Conservation (phyloP, 1,284 basidiomycete species). For the Veloboletus limbatus region DNA sequence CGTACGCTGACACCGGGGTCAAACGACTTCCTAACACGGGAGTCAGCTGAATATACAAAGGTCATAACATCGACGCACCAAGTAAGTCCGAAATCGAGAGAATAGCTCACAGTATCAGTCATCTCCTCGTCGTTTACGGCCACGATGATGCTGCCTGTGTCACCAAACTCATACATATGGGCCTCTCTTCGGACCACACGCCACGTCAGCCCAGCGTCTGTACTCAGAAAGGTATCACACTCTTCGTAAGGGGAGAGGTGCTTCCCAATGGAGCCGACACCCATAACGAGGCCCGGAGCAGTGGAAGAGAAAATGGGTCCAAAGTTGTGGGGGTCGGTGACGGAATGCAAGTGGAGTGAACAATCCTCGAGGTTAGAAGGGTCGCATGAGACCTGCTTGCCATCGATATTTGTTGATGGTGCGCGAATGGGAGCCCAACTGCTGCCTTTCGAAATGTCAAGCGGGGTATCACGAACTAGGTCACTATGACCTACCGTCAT, state of each 20-base stretch:
- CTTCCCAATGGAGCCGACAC: conserved; percentile 84
- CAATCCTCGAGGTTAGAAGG: conserved; percentile 58
- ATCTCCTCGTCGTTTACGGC: conserved; percentile 84
- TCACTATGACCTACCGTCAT: conserved; percentile 65
- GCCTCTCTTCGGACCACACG: conserved; percentile 73
- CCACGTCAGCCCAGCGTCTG: conserved; percentile 89
- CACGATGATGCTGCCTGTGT: conserved; percentile 82
- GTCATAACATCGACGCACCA: conserved; percentile 59
- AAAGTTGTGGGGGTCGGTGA: conserved; percentile 88
- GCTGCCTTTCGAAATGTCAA: conserved; percentile 45
- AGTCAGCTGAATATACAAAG: conserved; percentile 3
- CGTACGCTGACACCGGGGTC: conserved; percentile 72
- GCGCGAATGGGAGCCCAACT: conserved; percentile 73
- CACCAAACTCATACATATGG: conserved; percentile 96
- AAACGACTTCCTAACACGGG: conserved; percentile 62
- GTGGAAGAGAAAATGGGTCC: conserved; percentile 93
- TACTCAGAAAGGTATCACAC: conserved; percentile 91
- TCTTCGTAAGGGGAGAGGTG: conserved; percentile 78
- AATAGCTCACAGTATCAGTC: conserved; percentile 77
- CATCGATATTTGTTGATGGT: conserved; percentile 61
- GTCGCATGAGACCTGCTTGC: conserved; percentile 63
- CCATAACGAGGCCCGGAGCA: conserved; percentile 94
- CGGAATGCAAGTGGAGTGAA: conserved; percentile 88
- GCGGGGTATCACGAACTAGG: not conserved
- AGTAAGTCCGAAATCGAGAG: conserved; percentile 78